A percentile compares a stretch with the other conserved stretches of the same genome.
These are phyloP conservation scores for Aspergillus diversus DNA, from an alignment of 495 filamentous ascomycete genomes.

Conservation along the genomic window DNA sequence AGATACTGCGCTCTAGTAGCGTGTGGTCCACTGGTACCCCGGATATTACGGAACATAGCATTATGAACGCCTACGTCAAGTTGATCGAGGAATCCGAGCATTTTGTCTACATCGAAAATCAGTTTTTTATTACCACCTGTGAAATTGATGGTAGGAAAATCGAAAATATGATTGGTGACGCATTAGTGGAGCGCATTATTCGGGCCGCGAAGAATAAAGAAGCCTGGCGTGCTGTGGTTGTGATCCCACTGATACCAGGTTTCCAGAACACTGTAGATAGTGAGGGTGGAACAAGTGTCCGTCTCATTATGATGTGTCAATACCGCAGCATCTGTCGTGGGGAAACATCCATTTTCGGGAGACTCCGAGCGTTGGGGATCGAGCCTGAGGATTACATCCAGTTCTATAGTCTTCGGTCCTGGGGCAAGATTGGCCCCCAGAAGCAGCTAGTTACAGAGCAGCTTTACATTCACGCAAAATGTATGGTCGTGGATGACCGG, in stretches of 20 bases:
- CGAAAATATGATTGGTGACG: constrained; percentile 92
- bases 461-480: constrained; percentile 97
- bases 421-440: constrained; percentile 88
- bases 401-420: constrained; percentile 89
- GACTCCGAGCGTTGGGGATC: constrained; percentile 77
- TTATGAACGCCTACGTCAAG: constrained; percentile 94
- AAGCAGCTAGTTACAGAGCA: constrained; percentile 90
- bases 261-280: constrained; percentile 97
- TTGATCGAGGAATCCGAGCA: constrained; percentile 94
- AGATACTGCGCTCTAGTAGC: constrained; percentile 87
- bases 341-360: constrained; percentile 88
- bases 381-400: constrained; percentile 97
- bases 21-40: constrained; percentile 92
- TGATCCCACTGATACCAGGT: constrained; percentile 96
- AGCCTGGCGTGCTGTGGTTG: constrained; percentile 89
- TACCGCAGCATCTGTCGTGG: constrained; percentile 97
- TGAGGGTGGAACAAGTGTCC: constrained; percentile 90
- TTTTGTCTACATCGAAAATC: constrained; percentile 99
- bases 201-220: constrained; percentile 83
- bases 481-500: constrained; percentile 94
- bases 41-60: constrained; percentile 83
- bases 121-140: constrained; percentile 97
- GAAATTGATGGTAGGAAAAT: constrained; percentile 86
- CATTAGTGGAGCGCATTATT: constrained; percentile 87
- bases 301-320: constrained; percentile 97